A percentile compares a stretch with the other conserved stretches of the same genome.
Evolutionary conservation across 208 protist genomes (phyloP).

Genomic region (Phytomonas sp.): DNA sequence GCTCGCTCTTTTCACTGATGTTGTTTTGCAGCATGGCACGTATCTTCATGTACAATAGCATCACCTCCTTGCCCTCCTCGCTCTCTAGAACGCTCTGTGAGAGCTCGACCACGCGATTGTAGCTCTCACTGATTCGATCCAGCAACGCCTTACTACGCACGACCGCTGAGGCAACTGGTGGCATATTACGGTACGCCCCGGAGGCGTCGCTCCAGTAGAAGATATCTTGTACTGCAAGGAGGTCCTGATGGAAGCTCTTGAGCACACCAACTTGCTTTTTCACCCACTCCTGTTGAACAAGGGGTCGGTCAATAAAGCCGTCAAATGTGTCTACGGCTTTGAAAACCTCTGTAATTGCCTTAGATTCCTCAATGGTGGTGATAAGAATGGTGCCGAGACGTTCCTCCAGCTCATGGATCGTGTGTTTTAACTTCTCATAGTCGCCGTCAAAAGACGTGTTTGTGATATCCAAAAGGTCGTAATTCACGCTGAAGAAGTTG

Average conservation of each 20-base stretch:
- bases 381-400: conserved; percentile 90
- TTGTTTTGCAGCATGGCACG: conserved; percentile 43
- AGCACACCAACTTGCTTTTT: conserved; percentile 89
- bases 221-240: conserved; percentile 85
- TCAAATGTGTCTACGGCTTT: conserved; percentile 96
- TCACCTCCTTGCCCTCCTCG: conserved; percentile 70
- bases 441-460: conserved; percentile 91
- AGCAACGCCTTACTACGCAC: conserved; percentile 90
- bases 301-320: conserved; percentile 89
- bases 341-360: conserved; percentile 90
- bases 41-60: conserved; percentile 80
- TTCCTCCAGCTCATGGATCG: conserved; percentile 89
- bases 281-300: conserved; percentile 92
- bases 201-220: conserved; percentile 82
- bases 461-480: conserved; percentile 94
- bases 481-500: conserved; percentile 84
- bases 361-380: conserved; percentile 90
- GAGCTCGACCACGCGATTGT: conserved; percentile 71
- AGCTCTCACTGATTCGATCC: conserved; percentile 91
- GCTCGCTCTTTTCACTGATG: conserved; percentile 76
- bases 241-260: conserved; percentile 77
- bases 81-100: conserved; percentile 72
- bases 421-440: conserved; percentile 84
- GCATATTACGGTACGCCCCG: conserved; percentile 88
- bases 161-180: conserved; percentile 88